Base-by-base conservation (phyloP, 345 rosid genomes). In the Corymbia maculata region DNA sequence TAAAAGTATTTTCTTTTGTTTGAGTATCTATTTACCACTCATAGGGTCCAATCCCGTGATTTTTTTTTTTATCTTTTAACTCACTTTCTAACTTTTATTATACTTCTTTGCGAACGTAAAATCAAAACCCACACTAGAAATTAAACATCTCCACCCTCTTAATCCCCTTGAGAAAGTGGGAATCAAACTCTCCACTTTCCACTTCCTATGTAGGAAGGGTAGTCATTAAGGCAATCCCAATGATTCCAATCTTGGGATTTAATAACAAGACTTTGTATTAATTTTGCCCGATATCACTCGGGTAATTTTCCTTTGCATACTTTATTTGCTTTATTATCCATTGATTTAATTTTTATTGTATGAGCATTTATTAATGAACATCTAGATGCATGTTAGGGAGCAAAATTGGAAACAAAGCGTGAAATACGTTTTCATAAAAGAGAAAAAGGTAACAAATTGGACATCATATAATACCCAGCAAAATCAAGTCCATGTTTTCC, bases 391-490 rank as follows among this genome's bases (percentile, higher is more conserved):
- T 0, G 61, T 55, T 22, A 55, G 61, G 28, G 61, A 55, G 24
- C 61, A 55, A 22, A 55, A 22, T 22, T 9, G 61, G 28, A 22
- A 55, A 55, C 28, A 4, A 8, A 0, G 28, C 9, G 28, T 0
- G 1, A n/a, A n/a, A 64, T 64, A 64, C 42, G 7, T 64, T 64
- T n/a, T 64, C 6, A 6, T 30, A n/a, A n/a, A 64, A 64, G 75
- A 13, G 19, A n/a, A n/a, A 7, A 64, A 64, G 5, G 5, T n/a
- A 22, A 55, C 75, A 14, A 13, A n/a, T n/a, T 64, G 75, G 42
- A 17, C 30, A n/a, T n/a, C 0, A 0, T 7, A 61, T 61, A 28
- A 0, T 28, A 61, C 28, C 30, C 2, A 26, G 36, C 15, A 28
- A 7, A 61, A 61, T 61, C 70, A 28, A 61, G 70, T 0, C 32